These are phyloP conservation scores for Pseudoneurospora amorphoporcata DNA, from an alignment of 495 filamentous ascomycete genomes.

Conservation along the genomic window DNA sequence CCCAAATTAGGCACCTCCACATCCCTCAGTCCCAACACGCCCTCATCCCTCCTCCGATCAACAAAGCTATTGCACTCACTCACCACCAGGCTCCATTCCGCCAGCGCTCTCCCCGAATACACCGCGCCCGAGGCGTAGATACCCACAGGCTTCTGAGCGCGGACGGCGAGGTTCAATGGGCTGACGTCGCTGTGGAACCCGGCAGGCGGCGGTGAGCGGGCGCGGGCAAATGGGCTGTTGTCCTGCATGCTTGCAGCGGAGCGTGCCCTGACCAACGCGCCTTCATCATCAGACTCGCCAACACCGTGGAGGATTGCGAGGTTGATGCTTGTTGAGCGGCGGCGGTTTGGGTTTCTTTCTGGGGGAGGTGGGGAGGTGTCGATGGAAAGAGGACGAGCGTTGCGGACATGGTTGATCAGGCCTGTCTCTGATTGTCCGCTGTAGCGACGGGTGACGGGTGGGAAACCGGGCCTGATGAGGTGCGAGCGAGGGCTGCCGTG, in stretches of 20 bases:
- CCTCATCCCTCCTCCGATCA: conserved; percentile 75
- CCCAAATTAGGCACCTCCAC: conserved; percentile 84
- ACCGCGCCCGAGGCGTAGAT: conserved; percentile 36
- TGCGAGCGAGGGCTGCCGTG: conserved; percentile 27
- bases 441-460: conserved; percentile 33
- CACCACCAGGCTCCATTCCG: conserved; percentile 82
- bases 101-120: conserved; percentile 80
- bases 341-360: conserved; percentile 6
- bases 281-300: conserved; percentile 4
- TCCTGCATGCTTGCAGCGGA: neutral
- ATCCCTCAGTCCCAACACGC: conserved; percentile 59
- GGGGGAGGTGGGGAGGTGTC: conserved; percentile 4
- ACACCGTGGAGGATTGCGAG: conserved; percentile 2
- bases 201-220: conserved; percentile 2
- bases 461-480: conserved; percentile 26
- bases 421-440: conserved; percentile 35
- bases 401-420: conserved; percentile 34
- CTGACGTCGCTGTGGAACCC: conserved; percentile 5
- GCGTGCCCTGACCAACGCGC: neutral
- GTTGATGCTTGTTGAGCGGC: conserved; percentile 14
- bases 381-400: conserved; percentile 23
- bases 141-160: conserved; percentile 28
- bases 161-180: conserved; percentile 12
- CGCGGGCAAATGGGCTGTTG: neutral
- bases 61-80: conserved; percentile 88